phyloP scores from a whole-genome alignment of 306 rosid species.

The Astragalus membranaceus region DNA sequence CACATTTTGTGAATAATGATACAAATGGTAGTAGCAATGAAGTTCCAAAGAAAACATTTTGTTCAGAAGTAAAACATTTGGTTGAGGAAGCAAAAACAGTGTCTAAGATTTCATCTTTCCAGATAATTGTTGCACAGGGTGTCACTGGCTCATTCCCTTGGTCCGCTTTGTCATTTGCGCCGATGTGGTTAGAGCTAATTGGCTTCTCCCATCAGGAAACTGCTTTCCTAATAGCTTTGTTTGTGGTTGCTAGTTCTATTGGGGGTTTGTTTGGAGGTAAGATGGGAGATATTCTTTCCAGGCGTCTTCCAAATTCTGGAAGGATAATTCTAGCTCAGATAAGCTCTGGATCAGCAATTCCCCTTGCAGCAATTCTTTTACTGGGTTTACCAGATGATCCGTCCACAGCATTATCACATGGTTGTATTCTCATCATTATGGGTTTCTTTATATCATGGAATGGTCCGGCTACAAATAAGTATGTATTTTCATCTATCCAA shows the following conservation, averaged over 20 bases:
- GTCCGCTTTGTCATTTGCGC: conserved; percentile 81
- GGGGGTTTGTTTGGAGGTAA: conserved; percentile 92
- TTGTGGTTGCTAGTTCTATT: conserved; percentile 62
- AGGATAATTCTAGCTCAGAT: conserved; percentile 84
- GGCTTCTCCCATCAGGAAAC: conserved; percentile 81
- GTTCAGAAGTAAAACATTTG: conserved; percentile 59
- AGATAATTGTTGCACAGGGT: conserved; percentile 89
- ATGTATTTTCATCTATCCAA: conserved; percentile 5
- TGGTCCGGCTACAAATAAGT: conserved; percentile 91
- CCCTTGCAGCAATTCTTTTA: conserved; percentile 74
- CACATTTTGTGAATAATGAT: conserved; percentile 46
- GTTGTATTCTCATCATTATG: conserved; percentile 49
- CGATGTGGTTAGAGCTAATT: conserved; percentile 95
- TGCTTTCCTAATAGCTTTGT: conserved; percentile 67
- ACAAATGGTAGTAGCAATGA: conserved; percentile 18
- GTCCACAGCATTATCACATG: conserved; percentile 45
- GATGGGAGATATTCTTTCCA: conserved; percentile 79
- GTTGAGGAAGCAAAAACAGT: conserved; percentile 63
- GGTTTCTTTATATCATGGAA: conserved; percentile 91
- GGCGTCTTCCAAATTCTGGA: conserved; percentile 66
- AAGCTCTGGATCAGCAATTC: conserved; percentile 85
- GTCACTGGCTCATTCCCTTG: conserved; percentile 92
- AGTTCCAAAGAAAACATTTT: conserved; percentile 37
- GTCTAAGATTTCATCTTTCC: conserved; percentile 68
- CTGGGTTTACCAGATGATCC: conserved; percentile 59